A percentile compares a stretch with the other conserved stretches of the same genome.
Evolutionary conservation across 306 rosid genomes (phyloP).

Genomic region (Trifolium repens): DNA sequence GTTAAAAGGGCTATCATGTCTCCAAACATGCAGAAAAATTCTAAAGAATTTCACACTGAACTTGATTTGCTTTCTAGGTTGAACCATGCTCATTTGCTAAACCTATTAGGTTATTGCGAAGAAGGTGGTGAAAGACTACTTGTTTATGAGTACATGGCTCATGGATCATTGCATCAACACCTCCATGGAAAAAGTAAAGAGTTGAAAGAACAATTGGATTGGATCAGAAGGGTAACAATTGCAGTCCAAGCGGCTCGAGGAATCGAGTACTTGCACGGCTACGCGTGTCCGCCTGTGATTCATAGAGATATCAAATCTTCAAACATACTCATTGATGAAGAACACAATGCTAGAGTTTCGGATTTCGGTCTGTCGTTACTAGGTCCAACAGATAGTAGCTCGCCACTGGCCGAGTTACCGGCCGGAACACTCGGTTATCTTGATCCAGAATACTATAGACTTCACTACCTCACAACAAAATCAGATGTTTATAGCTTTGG

Average conservation of each 20-base stretch:
- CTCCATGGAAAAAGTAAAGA: conserved; percentile 72
- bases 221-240: conserved; percentile 88
- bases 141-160: conserved; percentile 94
- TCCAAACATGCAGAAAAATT: conserved; percentile 75
- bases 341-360: conserved; percentile 92
- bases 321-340: conserved; percentile 95
- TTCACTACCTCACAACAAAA: conserved; percentile 94
- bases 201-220: conserved; percentile 78
- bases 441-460: conserved; percentile 96
- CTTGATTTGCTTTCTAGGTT: conserved; percentile 81
- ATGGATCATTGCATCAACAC: conserved; percentile 86
- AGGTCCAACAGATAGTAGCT: conserved; percentile 87
- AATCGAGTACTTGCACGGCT: conserved; percentile 84
- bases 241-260: conserved; percentile 98
- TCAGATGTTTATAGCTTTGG: conserved; percentile 98
- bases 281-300: conserved; percentile 89
- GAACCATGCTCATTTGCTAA: conserved; percentile 90
- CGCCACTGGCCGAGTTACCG: conserved; percentile 88
- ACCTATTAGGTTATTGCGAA: conserved; percentile 86
- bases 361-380: conserved; percentile 87
- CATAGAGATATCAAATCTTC: conserved; percentile 94
- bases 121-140: conserved; percentile 89
- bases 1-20: conserved; percentile 85
- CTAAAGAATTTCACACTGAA: conserved; percentile 89
- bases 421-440: conserved; percentile 98